Evolutionary conservation across 352 stramenopile species (phyloP).

Genomic region (Phytophthora syringae): DNA sequence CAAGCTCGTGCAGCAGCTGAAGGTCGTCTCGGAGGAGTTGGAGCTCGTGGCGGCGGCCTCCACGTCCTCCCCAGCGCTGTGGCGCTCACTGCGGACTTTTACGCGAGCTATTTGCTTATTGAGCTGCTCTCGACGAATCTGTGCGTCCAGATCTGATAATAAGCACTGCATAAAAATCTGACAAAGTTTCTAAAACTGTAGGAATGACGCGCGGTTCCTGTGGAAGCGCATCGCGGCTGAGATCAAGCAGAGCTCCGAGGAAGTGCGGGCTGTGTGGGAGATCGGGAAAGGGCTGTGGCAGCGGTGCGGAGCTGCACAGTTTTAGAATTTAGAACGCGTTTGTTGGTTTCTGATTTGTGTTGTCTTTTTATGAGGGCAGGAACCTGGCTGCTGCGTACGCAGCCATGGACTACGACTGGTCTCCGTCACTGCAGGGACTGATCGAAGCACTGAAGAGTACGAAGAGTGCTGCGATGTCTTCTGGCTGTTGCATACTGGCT

Average conservation of each 20-base stretch:
- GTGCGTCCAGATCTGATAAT: constrained; percentile 26
- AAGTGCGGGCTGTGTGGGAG: constrained; percentile 57
- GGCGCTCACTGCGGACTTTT: constrained; percentile 60
- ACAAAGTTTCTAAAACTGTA: constrained; percentile 12
- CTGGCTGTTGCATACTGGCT: too few species aligned
- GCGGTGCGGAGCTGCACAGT: constrained; percentile 36
- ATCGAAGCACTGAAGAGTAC: too few species aligned
- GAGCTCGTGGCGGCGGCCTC: constrained; percentile 59
- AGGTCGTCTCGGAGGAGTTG: constrained; percentile 54
- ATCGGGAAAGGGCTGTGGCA: constrained; percentile 76
- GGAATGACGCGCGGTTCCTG: constrained; percentile 73
- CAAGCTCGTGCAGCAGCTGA: constrained; percentile 41
- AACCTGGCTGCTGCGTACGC: constrained; percentile 55
- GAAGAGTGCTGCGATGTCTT: too few species aligned
- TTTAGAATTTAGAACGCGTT: background rate
- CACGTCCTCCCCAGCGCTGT: constrained; percentile 28
- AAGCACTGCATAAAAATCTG: background rate
- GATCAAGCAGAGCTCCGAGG: constrained; percentile 50
- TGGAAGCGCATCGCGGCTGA: constrained; percentile 68
- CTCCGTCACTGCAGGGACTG: constrained; percentile 42
- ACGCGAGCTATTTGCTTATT: constrained; percentile 61
- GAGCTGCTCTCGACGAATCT: constrained; percentile 59
- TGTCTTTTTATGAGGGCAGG: constrained; percentile 25
- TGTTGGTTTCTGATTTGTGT: background rate
- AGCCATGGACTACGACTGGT: constrained; percentile 66